These are phyloP conservation scores for Ramaria sp. DNA, from an alignment of 768 basidiomycete genomes.

Conservation along the genomic window DNA sequence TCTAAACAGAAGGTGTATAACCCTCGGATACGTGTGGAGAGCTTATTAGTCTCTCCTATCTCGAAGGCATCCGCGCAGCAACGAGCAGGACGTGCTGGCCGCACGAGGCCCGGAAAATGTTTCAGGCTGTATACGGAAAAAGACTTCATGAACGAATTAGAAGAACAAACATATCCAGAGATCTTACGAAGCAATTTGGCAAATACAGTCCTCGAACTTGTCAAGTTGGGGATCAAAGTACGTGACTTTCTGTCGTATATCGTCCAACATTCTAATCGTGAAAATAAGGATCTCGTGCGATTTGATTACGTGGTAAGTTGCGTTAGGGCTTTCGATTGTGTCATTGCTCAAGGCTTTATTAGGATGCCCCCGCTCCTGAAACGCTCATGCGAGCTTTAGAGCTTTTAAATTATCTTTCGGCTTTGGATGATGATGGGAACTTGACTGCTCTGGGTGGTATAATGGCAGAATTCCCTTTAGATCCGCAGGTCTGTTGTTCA, in stretches of 20 bases:
- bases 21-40: conserved; percentile 92
- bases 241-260: neutral
- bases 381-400: conserved; percentile 96
- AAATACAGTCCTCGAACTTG: conserved; percentile 85
- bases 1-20: conserved; percentile 99
- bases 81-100: conserved; percentile 89
- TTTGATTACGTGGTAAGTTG: conserved; percentile 63
- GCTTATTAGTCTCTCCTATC: conserved; percentile 85
- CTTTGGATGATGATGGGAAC: conserved; percentile 89
- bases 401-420: conserved; percentile 82
- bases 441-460: conserved; percentile 76
- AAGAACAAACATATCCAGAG: conserved; percentile 97
- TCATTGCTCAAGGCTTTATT: conserved; percentile 8
- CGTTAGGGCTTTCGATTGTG: neutral
- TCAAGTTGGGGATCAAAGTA: conserved; percentile 88
- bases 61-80: conserved; percentile 97
- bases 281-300: conserved; percentile 58
- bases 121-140: conserved; percentile 95
- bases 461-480: conserved; percentile 99
- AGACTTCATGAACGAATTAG: conserved; percentile 91
- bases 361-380: conserved; percentile 86
- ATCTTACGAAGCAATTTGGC: conserved; percentile 89
- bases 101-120: conserved; percentile 94
- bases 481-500: conserved; percentile 65
- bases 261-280: neutral